Conservation (phyloP, 495 filamentous ascomycete genomes). For the Alectoria sarmentosa region DNA sequence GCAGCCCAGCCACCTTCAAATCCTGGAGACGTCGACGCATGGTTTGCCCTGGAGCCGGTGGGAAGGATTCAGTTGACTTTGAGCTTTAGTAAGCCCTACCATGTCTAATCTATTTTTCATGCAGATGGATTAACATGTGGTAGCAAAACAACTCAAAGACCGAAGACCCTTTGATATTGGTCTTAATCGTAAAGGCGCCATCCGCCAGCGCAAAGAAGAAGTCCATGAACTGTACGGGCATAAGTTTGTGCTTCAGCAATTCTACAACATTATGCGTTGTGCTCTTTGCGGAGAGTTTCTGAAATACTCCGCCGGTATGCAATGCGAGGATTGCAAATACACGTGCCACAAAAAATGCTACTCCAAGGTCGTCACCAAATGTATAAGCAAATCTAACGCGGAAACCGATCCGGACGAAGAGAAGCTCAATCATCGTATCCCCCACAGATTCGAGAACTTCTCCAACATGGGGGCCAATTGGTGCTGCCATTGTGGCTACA, state of each 20-base stretch:
- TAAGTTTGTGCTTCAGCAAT: slow-evolving; percentile 96
- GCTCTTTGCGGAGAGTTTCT: slow-evolving; percentile 96
- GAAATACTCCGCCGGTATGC: slow-evolving; percentile 97
- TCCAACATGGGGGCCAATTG: slow-evolving; percentile 97
- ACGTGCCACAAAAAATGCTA: slow-evolving; percentile 98
- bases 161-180: slow-evolving; percentile 74
- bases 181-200: slow-evolving; percentile 88
- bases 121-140: slow-evolving; percentile 31
- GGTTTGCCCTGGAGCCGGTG: slow-evolving; percentile 94
- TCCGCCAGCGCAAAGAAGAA: slow-evolving; percentile 94
- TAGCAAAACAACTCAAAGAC: slow-evolving; percentile 62
- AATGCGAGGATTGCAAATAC: slow-evolving; percentile 99
- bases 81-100: slow-evolving; percentile 63
- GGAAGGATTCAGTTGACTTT: slow-evolving; percentile 82
- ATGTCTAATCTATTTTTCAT: not conserved
- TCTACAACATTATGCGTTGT: slow-evolving; percentile 99
- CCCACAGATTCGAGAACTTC: slow-evolving; percentile 90
- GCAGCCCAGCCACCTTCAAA: slow-evolving; percentile 38
- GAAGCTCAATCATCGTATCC: slow-evolving; percentile 98
- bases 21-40: slow-evolving; percentile 77
- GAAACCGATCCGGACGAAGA: slow-evolving; percentile 98
- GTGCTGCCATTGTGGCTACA: slow-evolving; percentile 98
- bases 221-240: slow-evolving; percentile 97
- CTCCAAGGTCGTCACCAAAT: slow-evolving; percentile 96
- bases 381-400: slow-evolving; percentile 98